Percentiles rank a stretch among this genome's conserved stretches.
Conservation (phyloP, 2,329 filamentous ascomycete genomes). For the Microcyclospora tardicrescens region DNA sequence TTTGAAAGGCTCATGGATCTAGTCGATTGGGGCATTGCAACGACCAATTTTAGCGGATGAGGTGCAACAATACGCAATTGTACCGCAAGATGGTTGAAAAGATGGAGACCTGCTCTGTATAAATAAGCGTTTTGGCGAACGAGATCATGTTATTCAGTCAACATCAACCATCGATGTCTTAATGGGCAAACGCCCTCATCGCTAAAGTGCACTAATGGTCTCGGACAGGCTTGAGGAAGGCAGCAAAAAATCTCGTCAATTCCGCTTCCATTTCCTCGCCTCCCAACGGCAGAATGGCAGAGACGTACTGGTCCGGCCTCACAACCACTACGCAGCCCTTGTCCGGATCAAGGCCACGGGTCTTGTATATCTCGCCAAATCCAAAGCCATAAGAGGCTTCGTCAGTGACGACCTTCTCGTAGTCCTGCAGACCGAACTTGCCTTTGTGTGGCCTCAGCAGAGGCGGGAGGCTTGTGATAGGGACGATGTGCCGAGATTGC, state of each 20-base stretch:
- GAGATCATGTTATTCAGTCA: too few relatives aligned
- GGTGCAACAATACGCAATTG: too few relatives aligned
- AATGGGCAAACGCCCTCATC: too few relatives aligned
- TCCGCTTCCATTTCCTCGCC: slow-evolving; percentile 6
- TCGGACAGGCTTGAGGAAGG: slow-evolving; percentile 10
- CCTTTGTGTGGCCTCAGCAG: slow-evolving; percentile 33
- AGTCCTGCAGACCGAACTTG: slow-evolving; percentile 21
- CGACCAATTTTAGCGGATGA: too few relatives aligned
- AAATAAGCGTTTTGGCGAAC: too few relatives aligned
- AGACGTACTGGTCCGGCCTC: slow-evolving; percentile 56
- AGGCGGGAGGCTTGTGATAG: slow-evolving; percentile 28
- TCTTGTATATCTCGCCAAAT: slow-evolving; percentile 34
- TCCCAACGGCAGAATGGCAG: slow-evolving; percentile 18
- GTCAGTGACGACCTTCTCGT: slow-evolving; percentile 34
- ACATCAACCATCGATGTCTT: too few relatives aligned
- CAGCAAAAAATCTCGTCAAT: slow-evolving; percentile 19
- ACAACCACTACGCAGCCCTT: slow-evolving; percentile 47
- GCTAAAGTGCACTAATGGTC: too few relatives aligned
- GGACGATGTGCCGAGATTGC: slow-evolving; percentile 15
- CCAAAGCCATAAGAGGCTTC: slow-evolving; percentile 29
- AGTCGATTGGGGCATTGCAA: too few relatives aligned
- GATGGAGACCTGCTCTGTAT: too few relatives aligned
- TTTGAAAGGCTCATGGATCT: too few relatives aligned
- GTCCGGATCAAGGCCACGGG: slow-evolving; percentile 44
- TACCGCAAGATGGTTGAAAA: too few relatives aligned